Evolutionary conservation across 805 yeast genomes (phyloP), one percentile per base, ranked within the genome.

Genomic region (Spathaspora hagerdaliae): DNA sequence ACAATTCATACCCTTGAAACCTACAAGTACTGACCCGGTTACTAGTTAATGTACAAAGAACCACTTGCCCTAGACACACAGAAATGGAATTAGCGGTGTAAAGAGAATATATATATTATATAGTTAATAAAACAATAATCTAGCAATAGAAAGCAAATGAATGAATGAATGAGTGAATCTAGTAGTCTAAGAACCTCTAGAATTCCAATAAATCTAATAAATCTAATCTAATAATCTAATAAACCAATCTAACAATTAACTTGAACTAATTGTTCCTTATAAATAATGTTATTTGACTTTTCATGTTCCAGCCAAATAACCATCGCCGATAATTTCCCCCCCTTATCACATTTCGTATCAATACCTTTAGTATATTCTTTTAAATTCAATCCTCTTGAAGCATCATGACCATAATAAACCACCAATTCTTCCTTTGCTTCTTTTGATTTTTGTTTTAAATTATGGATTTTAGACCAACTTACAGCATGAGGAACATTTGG

Each of bases 401-500:
- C 95, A 59, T 88, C 95, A 59, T 91, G 98, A 1, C 97, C 98
- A 59, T 91, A 91, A 55, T 79, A 81, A 19, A 75, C 68, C 13
- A 43, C 36, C 43, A 69, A 39, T 54, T 63, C 59, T 53, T 67
- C 50, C 60, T 64, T 36, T 47, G 52, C 44, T 57, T 63, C 36
- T 64, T 61, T 32, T 54, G 53, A n/a, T 43, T 63, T 60, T 52
- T 75, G 80, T 47, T 69, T 68, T 37, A 58, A 51, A 51, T 78
- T 77, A 78, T 81, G 83, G 13, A 78, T 53, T 51, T 76, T 76
- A 40, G 77, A 74, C 89, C 90, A 83, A 13, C 71, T 58, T 12
- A 79, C 74, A 5, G 72, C 67, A 36, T 64, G 60, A 3, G 51
- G 51, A 27, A 50, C 63, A 26, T 48, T 51, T 8, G 75, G 68